phyloP scores from a whole-genome alignment of 73 alveolate species.

The Breviolum minutum region DNA sequence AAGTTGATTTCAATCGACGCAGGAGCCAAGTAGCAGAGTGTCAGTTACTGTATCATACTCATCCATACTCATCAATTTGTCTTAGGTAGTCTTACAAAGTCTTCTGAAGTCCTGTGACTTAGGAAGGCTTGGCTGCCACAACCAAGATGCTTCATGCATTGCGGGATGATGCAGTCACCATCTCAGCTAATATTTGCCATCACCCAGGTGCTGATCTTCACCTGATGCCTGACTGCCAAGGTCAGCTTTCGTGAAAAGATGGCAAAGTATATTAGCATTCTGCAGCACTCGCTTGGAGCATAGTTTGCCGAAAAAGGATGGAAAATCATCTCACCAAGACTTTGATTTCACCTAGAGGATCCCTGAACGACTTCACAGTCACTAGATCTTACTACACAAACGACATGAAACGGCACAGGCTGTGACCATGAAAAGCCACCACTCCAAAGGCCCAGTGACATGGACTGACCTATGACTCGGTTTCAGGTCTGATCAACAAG shows the following conservation, averaged over 20 bases:
- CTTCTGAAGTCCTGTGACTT: background rate
- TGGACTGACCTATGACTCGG: background rate
- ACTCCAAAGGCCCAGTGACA: background rate
- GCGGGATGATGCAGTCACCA: slow-evolving; percentile 71
- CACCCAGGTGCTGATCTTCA: background rate
- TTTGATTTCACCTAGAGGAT: background rate
- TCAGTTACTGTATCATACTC: background rate
- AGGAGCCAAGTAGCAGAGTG: too few species aligned
- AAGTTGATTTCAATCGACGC: too few species aligned
- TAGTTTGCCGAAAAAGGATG: background rate
- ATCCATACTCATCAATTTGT: too few species aligned
- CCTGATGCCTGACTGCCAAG: background rate
- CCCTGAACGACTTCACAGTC: too few species aligned
- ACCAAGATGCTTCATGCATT: slow-evolving; percentile 86
- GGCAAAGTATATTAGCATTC: slow-evolving; percentile 92
- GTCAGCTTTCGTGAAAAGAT: slow-evolving; percentile 88
- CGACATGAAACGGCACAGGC: too few species aligned
- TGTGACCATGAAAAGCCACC: background rate
- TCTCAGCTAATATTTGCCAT: background rate
- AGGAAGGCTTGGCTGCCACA: slow-evolving; percentile 93
- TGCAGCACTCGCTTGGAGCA: slow-evolving; percentile 77
- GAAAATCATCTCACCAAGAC: background rate
- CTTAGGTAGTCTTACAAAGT: too few species aligned
- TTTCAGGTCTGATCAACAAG: slow-evolving; percentile 82
- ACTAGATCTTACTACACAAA: too few species aligned